These are phyloP conservation scores for Epithele typhae DNA, from an alignment of 768 basidiomycete genomes.

Conservation along the genomic window DNA sequence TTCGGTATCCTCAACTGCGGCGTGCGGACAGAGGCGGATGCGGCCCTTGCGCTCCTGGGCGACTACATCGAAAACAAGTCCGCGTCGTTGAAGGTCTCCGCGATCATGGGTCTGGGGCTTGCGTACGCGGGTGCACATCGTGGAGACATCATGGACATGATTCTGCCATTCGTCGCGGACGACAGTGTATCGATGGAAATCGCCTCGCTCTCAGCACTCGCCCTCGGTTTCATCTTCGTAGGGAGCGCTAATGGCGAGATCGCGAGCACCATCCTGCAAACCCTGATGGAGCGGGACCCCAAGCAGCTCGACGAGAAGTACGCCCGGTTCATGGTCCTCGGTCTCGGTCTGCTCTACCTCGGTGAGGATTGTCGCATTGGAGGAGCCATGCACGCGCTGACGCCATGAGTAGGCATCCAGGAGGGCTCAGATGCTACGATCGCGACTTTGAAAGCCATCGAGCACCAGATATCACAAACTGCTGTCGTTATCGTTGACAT, in stretches of 20 bases:
- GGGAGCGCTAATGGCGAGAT: conserved; percentile 95
- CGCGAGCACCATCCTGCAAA: conserved; percentile 83
- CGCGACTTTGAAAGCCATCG: conserved; percentile 89
- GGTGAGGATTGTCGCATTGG: conserved; percentile 44
- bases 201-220: conserved; percentile 76
- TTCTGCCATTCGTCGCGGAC: conserved; percentile 83
- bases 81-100: conserved; percentile 75
- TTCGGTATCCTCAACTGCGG: conserved; percentile 89
- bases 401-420: conserved; percentile 63
- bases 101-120: conserved; percentile 89
- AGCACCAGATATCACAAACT: conserved; percentile 87
- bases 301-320: conserved; percentile 87
- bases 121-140: conserved; percentile 95
- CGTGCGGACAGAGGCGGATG: conserved; percentile 89
- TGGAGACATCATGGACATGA: conserved; percentile 70
- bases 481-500: conserved; percentile 91
- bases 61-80: conserved; percentile 90
- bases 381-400: background rate
- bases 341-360: conserved; percentile 85
- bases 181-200: conserved; percentile 86
- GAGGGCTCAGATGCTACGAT: conserved; percentile 92
- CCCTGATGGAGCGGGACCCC: conserved; percentile 80
- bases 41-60: conserved; percentile 83
- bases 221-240: conserved; percentile 93
- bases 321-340: conserved; percentile 87